A percentile compares a stretch with the other conserved stretches of the same genome.
These are phyloP conservation scores for Berkeleyomyces rouxiae DNA, from an alignment of 2,329 filamentous ascomycete species.

Conservation along the genomic window DNA sequence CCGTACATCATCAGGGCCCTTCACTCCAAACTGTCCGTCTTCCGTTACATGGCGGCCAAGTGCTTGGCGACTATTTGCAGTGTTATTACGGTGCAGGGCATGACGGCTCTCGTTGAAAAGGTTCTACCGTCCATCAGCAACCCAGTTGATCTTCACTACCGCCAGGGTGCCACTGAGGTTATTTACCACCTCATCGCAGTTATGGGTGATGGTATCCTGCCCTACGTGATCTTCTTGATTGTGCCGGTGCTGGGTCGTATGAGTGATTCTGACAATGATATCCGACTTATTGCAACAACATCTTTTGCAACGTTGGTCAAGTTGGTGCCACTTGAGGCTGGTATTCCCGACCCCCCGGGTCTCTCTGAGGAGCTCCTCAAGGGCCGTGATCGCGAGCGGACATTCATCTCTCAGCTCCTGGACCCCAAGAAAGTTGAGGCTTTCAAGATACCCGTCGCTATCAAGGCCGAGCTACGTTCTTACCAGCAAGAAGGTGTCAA, in stretches of 20 bases:
- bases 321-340: slow-evolving; percentile 87
- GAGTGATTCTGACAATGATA: slow-evolving; percentile 95
- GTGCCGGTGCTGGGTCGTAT: slow-evolving; percentile 92
- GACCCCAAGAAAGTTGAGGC: slow-evolving; percentile 94
- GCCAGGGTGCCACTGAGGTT: slow-evolving; percentile 86
- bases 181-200: slow-evolving; percentile 96
- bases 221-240: slow-evolving; percentile 97
- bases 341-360: slow-evolving; percentile 90
- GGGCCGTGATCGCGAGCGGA: slow-evolving; percentile 82
- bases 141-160: slow-evolving; percentile 68
- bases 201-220: slow-evolving; percentile 91
- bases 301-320: slow-evolving; percentile 96
- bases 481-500: slow-evolving; percentile 99
- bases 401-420: slow-evolving; percentile 90
- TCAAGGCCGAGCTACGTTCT: slow-evolving; percentile 88
- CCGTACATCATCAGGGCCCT: slow-evolving; percentile 76
- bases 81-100: slow-evolving; percentile 83
- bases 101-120: slow-evolving; percentile 88
- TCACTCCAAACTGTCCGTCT: slow-evolving; percentile 75
- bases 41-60: slow-evolving; percentile 92
- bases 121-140: slow-evolving; percentile 87
- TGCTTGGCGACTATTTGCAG: slow-evolving; percentile 96
- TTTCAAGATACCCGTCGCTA: slow-evolving; percentile 85
- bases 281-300: slow-evolving; percentile 84
- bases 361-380: slow-evolving; percentile 75